These are phyloP conservation scores for Penicillium coffeae DNA, from an alignment of 495 filamentous ascomycete species.

Conservation along the genomic window DNA sequence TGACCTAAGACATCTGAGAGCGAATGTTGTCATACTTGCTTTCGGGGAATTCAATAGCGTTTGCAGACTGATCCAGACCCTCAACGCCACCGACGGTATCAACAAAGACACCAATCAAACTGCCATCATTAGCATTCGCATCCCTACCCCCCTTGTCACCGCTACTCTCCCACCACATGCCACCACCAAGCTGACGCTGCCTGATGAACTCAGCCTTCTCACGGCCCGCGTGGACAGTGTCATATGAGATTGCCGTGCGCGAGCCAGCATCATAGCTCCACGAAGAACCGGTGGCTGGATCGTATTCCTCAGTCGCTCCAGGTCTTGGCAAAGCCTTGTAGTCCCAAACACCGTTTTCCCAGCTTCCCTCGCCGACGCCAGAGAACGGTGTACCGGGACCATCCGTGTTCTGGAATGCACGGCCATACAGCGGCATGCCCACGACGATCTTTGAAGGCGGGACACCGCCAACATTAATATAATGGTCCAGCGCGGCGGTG, in stretches of 20 bases:
- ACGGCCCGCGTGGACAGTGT: conserved; percentile 56
- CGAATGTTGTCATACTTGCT: conserved; percentile 79
- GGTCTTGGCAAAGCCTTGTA: conserved; percentile 60
- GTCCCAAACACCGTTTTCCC: conserved; percentile 80
- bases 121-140: conserved; percentile 45
- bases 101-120: conserved; percentile 60
- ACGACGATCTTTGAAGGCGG: conserved; percentile 69
- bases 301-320: conserved; percentile 37
- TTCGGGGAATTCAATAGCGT: conserved; percentile 67
- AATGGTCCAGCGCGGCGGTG: conserved; percentile 50
- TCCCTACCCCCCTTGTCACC: conserved; percentile 59
- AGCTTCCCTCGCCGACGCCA: conserved; percentile 64
- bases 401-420: conserved; percentile 69
- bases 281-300: conserved; percentile 50
- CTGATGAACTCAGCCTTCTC: conserved; percentile 66
- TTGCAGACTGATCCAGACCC: conserved; percentile 56
- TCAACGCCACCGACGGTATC: conserved; percentile 44
- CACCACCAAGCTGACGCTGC: conserved; percentile 66
- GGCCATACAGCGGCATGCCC: conserved; percentile 86
- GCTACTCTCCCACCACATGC: conserved; percentile 93
- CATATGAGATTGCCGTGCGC: conserved; percentile 72
- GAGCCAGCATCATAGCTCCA: conserved; percentile 64
- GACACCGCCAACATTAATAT: conserved; percentile 56
- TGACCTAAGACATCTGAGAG: conserved; percentile 8
- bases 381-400: conserved; percentile 68